Evolutionary conservation across 2,329 filamentous ascomycete species (phyloP), one percentile per base, ranked within the genome.

Genomic region (Aspergillus awamori): DNA sequence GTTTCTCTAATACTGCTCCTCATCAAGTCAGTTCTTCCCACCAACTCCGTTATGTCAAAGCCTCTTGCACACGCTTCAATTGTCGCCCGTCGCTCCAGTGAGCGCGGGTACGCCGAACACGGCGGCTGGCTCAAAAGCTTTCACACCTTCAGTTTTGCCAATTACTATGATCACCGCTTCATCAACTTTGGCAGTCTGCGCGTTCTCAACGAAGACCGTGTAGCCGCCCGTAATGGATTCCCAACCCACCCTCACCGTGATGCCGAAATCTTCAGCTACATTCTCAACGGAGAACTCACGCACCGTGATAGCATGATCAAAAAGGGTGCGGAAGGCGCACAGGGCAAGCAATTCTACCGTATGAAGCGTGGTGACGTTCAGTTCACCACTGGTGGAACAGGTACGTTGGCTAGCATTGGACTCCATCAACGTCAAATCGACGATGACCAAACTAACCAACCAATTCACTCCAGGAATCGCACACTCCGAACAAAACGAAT

Each of bases 231-330:
- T 62, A 87, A 84, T 8, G 92, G 92, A 4, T 96, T 96, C 79
- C 91, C 92, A 4, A 93, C 91, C 0, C 93, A 96, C 74, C 87
- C 87, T 26, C 93, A 96, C 77, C 86, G 89, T 65, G 90, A 96
- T 75, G 93, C 92, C 75, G 90, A 96, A 77, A 96, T 96, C 79
- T 96, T 94, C 83, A 89, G 85, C 72, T 95, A 96, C 79, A 89
- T 96, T 70, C 82, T 96, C n/a, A 86, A 83, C 51, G 92, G 93
- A 65, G 91, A 94, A 77, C 85, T 96, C 64, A 94, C 93, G 52
- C 93, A 96, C 80, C 89, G 92, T 52, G 92, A 96, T 78, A 90
- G 86, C 63, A 93, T 96, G 88, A 85, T 91, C 68, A 86, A 86
- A 75, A 91, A 88, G 77, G 87, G 86, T 49, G 77, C 81, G 20